Evolutionary conservation across 352 stramenopile genomes (phyloP).

Genomic region (Pythium dissimile): DNA sequence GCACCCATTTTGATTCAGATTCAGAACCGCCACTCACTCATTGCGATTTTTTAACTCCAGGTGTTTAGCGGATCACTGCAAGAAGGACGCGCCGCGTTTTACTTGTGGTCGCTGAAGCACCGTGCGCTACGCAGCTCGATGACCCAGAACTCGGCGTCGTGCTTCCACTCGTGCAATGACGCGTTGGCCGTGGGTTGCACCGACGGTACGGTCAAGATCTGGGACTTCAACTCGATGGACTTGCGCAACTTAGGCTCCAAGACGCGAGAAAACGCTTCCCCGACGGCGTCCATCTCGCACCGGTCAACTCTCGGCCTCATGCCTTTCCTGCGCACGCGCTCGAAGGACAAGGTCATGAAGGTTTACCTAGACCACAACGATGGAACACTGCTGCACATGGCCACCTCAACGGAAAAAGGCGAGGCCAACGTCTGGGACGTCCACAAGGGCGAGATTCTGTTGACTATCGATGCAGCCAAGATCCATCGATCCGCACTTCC

Average conservation of each 20-base stretch:
- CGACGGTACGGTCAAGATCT: constrained; percentile 79
- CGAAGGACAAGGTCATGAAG: constrained; percentile 73
- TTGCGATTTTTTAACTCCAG: constrained; percentile 13
- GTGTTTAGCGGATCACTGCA: constrained; percentile 73
- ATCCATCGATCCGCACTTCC: constrained; percentile 83
- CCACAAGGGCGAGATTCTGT: constrained; percentile 78
- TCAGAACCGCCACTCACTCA: background rate
- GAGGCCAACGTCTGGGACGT: constrained; percentile 88
- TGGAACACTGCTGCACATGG: constrained; percentile 72
- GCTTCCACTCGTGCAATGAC: constrained; percentile 81
- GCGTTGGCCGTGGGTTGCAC: constrained; percentile 69
- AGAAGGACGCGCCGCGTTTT: constrained; percentile 75
- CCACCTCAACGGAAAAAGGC: constrained; percentile 82
- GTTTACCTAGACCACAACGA: constrained; percentile 82
- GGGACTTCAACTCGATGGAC: constrained; percentile 72
- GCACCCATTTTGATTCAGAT: no score
- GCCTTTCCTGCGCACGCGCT: constrained; percentile 78
- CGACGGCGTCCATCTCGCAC: constrained; percentile 73
- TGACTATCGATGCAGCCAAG: constrained; percentile 73
- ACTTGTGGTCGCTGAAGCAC: constrained; percentile 82
- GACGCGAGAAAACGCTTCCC: constrained; percentile 44
- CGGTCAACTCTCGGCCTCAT: constrained; percentile 78
- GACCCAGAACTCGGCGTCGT: constrained; percentile 58
- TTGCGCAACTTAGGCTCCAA: constrained; percentile 42
- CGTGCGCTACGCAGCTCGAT: constrained; percentile 62